A percentile compares a stretch with the other conserved stretches of the same genome.
Conservation (phyloP, 768 basidiomycete species). For the Boletus edulis region DNA sequence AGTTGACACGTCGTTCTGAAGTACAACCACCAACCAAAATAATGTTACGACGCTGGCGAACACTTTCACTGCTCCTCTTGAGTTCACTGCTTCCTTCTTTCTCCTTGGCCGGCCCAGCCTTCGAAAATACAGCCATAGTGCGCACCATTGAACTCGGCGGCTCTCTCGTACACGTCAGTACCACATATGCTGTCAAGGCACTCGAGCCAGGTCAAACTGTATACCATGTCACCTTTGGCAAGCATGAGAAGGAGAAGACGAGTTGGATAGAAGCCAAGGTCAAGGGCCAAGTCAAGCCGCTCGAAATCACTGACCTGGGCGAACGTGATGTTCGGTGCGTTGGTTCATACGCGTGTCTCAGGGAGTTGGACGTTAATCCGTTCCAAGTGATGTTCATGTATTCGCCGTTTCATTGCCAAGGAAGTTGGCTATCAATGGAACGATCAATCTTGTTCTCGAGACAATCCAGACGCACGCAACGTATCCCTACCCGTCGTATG, state of each 20-base stretch:
- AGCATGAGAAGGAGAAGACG: conserved; percentile 60
- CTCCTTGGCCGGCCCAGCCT: conserved; percentile 47
- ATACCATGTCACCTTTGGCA: conserved; percentile 68
- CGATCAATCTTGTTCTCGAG: conserved; percentile 75
- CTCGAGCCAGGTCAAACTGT: conserved; percentile 55
- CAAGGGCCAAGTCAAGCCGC: conserved; percentile 63
- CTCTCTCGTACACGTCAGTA: conserved; percentile 82
- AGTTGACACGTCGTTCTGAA: conserved; percentile 19
- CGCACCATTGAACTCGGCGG: conserved; percentile 90
- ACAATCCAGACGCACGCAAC: conserved; percentile 78
- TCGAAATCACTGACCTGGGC: conserved; percentile 49
- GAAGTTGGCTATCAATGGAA: conserved; percentile 53
- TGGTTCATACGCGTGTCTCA: conserved; percentile 3
- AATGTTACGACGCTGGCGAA: conserved; percentile 47
- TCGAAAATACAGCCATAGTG: conserved; percentile 88
- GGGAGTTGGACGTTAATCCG: conserved; percentile 19
- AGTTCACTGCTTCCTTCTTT: conserved; percentile 40
- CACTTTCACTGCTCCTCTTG: conserved; percentile 44
- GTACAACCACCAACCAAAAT: conserved; percentile 31
- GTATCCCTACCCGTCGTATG: conserved; percentile 69
- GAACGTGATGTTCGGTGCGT: conserved; percentile 54
- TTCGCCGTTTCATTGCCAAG: conserved; percentile 66
- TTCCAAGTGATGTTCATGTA: conserved; percentile 44
- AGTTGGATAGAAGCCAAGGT: conserved; percentile 79
- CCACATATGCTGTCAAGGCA: conserved; percentile 82